Evolutionary conservation across 345 rosid species (phyloP), one percentile per base, ranked within the genome.

Genomic region (Salix purpurea): DNA sequence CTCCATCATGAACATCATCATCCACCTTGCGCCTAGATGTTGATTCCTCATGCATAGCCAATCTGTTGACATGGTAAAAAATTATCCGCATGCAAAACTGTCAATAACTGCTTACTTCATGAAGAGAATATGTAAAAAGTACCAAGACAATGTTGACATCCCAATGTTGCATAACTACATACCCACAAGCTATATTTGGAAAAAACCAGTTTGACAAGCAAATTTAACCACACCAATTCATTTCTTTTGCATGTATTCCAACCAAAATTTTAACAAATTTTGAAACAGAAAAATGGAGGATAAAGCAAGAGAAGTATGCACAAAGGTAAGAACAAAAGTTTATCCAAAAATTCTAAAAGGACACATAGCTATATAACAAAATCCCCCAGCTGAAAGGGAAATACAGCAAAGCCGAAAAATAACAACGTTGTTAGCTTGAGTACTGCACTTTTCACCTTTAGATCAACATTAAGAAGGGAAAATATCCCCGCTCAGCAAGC

Each of bases 11-110:
- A 64, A 96, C 97, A 54, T 96, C 83, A 71, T 94, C 98, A 74
- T 90, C 99, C 73, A 84, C 89, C 81, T 91, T 91, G 73, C 99
- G 90, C 82, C 97, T 87, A 60, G 87, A 84, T 28, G 93, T 78
- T 70, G 97, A 93, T 84, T 96, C 99, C 70, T 92, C 98, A 10
- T 96, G 98, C 98, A 91, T 91, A 34, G 88, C 90, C 92, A 96
- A 85, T 46, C 98, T 96, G 81, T 78, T 40, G 26, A 73, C 24
- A 82, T 3, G 37, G 68, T 61, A 30, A 30, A 76, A 73, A 67
- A 34, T 9, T 7, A 39, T 26, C 30, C 60, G 67, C 44, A 77
- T 28, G 18, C 34, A 67, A 69, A 69, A 42, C 16, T 18, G 48
- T 62, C 40, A 75, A 32, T 19, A 28, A 77, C 23, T 34, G 34